A percentile compares a stretch with the other conserved stretches of the same genome.
Evolutionary conservation across 2,329 filamentous ascomycete genomes (phyloP).

Genomic region (Ascochyta fabae): DNA sequence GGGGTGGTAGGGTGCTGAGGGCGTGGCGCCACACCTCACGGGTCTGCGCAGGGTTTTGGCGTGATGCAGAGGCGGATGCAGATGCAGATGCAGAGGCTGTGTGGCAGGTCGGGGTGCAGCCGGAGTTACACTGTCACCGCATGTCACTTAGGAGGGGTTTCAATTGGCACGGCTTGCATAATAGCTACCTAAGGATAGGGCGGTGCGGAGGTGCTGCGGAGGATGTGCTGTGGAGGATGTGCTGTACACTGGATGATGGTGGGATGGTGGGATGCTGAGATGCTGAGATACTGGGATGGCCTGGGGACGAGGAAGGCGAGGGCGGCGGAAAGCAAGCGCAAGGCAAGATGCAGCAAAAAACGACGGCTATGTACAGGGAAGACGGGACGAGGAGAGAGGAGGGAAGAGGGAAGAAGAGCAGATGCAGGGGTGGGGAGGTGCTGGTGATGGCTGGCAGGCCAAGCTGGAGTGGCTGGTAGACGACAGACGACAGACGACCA

Average conservation of each 20-base stretch:
- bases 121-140: slow-evolving; percentile 29
- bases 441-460: slow-evolving; percentile 16
- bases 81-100: slow-evolving; percentile 10
- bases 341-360: slow-evolving; percentile 1
- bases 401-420: not conserved
- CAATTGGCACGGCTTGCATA: slow-evolving; percentile 23
- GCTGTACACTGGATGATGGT: slow-evolving; percentile 3
- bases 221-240: slow-evolving; percentile 1
- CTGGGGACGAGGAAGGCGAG: slow-evolving; percentile 14
- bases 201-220: slow-evolving; percentile 14
- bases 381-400: slow-evolving; percentile 4
- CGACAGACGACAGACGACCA: too few relatives aligned
- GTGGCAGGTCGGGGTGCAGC: slow-evolving; percentile 20
- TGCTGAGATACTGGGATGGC: not conserved
- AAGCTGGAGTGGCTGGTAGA: not conserved
- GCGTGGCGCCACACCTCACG: not conserved
- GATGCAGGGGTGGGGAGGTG: slow-evolving; percentile 15
- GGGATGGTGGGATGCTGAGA: not conserved
- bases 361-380: slow-evolving; percentile 31
- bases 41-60: not conserved
- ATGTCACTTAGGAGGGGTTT: slow-evolving; percentile 19
- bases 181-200: slow-evolving; percentile 31
- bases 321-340: slow-evolving; percentile 10
- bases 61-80: slow-evolving; percentile 14
- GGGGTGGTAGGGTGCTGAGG: slow-evolving; percentile 12